A percentile compares a stretch with the other conserved stretches of the same genome.
Conservation (phyloP, 1,139 yeast genomes). For the Candida sanyaensis region DNA sequence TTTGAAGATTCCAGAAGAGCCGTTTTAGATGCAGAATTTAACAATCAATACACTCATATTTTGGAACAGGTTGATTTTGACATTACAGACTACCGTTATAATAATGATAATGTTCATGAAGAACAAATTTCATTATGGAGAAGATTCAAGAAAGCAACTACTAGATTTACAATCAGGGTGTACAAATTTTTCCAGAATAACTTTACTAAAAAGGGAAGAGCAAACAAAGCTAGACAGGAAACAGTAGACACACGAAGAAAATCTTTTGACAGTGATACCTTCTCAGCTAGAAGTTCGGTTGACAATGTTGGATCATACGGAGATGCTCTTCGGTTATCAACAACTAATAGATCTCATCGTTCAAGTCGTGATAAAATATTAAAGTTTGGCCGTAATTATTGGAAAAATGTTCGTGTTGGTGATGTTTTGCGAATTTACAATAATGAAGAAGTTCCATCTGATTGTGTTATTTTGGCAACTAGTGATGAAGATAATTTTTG, state of each 20-base stretch:
- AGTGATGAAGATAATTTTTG: slow-evolving; percentile 91
- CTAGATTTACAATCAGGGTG: slow-evolving; percentile 21
- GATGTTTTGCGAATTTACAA: slow-evolving; percentile 82
- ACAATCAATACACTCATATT: slow-evolving; percentile 79
- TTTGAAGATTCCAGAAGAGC: slow-evolving; percentile 91
- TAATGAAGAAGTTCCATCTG: slow-evolving; percentile 95
- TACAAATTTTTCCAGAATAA: slow-evolving; percentile 24
- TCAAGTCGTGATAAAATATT: background rate
- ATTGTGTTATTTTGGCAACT: slow-evolving; percentile 73
- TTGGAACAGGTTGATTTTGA: slow-evolving; percentile 36
- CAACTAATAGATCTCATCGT: slow-evolving; percentile 30
- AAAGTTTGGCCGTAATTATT: slow-evolving; percentile 42
- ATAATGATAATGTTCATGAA: slow-evolving; percentile 76
- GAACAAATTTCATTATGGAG: slow-evolving; percentile 70
- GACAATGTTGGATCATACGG: slow-evolving; percentile 23
- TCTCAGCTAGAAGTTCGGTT: slow-evolving; percentile 19
- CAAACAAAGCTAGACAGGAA: slow-evolving; percentile 28
- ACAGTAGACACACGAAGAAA: slow-evolving; percentile 21
- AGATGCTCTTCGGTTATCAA: slow-evolving; percentile 24
- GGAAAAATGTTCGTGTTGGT: slow-evolving; percentile 92
- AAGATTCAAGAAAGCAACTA: slow-evolving; percentile 52
- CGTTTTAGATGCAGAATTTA: slow-evolving; percentile 76
- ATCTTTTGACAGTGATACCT: slow-evolving; percentile 36
- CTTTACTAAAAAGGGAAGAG: slow-evolving; percentile 31
- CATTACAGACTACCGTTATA: slow-evolving; percentile 22